phyloP scores from a whole-genome alignment of 495 filamentous ascomycete genomes.

The Podospora pseudoanserina region DNA sequence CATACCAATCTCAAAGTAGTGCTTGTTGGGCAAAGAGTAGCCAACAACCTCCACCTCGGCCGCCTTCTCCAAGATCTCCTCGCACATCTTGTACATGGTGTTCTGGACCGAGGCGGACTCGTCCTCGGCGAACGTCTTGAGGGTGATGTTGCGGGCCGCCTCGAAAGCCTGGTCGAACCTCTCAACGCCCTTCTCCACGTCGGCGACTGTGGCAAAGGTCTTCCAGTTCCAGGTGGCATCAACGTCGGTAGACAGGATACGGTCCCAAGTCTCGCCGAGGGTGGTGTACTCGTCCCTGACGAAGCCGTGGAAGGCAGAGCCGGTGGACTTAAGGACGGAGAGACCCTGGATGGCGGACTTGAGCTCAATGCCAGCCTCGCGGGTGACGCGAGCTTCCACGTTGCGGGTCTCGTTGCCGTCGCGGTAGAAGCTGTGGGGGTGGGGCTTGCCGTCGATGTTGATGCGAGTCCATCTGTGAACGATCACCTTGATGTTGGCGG shows the following conservation, averaged over 20 bases:
- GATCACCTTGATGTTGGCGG: slow-evolving; percentile 72
- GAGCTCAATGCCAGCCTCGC: slow-evolving; percentile 61
- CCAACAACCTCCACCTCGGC: slow-evolving; percentile 68
- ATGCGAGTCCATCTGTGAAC: slow-evolving; percentile 93
- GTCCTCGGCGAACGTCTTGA: slow-evolving; percentile 90
- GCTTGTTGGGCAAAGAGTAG: slow-evolving; percentile 92
- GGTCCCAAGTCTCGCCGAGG: slow-evolving; percentile 85
- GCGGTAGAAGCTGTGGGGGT: slow-evolving; percentile 94
- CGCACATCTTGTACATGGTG: slow-evolving; percentile 98
- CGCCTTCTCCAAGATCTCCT: slow-evolving; percentile 75
- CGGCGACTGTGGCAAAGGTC: slow-evolving; percentile 59
- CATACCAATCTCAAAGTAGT: slow-evolving; percentile 97
- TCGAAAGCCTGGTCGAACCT: slow-evolving; percentile 78
- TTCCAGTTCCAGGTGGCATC: slow-evolving; percentile 83
- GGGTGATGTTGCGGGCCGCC: slow-evolving; percentile 70
- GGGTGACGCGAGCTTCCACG: slow-evolving; percentile 59
- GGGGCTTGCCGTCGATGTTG: slow-evolving; percentile 78
- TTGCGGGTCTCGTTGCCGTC: slow-evolving; percentile 84
- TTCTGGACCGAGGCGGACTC: slow-evolving; percentile 89
- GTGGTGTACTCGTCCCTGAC: slow-evolving; percentile 89
- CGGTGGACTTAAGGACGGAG: slow-evolving; percentile 94
- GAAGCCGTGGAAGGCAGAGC: slow-evolving; percentile 93
- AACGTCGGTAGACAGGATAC: slow-evolving; percentile 90
- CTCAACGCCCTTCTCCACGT: slow-evolving; percentile 59
- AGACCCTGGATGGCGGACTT: slow-evolving; percentile 68